Conservation (phyloP, 2,329 filamentous ascomycete genomes). For the Chaetomium strumarium region DNA sequence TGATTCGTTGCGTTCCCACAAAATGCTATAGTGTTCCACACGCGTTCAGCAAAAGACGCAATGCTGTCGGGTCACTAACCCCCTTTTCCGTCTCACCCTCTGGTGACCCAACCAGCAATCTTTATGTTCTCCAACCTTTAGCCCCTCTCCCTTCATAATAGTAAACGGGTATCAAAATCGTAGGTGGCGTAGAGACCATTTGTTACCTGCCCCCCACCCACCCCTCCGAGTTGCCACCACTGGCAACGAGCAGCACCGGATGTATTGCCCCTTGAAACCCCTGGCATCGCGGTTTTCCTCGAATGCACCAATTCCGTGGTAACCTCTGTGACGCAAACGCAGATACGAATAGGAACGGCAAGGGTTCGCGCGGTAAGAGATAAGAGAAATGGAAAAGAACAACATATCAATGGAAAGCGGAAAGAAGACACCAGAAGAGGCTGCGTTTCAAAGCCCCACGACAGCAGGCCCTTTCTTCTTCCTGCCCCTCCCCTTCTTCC, state of each 20-base stretch:
- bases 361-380: not conserved
- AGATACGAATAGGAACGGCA: too few relatives aligned
- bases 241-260: too few relatives aligned
- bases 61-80: too few relatives aligned
- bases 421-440: not conserved
- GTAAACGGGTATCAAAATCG: slow-evolving; percentile 5
- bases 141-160: not conserved
- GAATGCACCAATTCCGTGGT: too few relatives aligned
- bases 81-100: too few relatives aligned
- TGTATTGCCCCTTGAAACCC: too few relatives aligned
- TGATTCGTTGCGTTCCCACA: not conserved
- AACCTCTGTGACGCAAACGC: too few relatives aligned
- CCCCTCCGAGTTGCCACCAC: not conserved
- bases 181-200: not conserved
- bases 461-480: slow-evolving; percentile 10
- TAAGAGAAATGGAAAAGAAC: not conserved
- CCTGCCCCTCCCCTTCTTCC: slow-evolving; percentile 13
- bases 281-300: too few relatives aligned
- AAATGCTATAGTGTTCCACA: not conserved
- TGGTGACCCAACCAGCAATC: too few relatives aligned
- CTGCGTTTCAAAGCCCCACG: slow-evolving; percentile 3
- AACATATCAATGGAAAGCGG: not conserved
- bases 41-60: too few relatives aligned
- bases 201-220: not conserved
- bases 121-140: too few relatives aligned